These are phyloP conservation scores for Trichoderma reesei DNA, from an alignment of 495 filamentous ascomycete genomes.

Conservation along the genomic window DNA sequence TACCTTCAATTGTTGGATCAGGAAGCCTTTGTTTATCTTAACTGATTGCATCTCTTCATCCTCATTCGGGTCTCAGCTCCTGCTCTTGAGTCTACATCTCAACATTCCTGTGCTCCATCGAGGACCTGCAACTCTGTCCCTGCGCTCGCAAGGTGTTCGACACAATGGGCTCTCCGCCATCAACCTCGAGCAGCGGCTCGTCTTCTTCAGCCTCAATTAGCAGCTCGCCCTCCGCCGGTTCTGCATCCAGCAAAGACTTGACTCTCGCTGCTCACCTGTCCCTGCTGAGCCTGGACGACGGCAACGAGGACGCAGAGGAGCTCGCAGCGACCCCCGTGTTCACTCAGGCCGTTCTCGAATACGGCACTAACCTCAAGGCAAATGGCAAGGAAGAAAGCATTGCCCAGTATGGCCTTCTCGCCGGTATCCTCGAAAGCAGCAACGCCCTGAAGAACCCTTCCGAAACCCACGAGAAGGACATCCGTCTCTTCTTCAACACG, in stretches of 20 bases:
- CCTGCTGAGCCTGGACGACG: background rate
- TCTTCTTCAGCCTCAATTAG: background rate
- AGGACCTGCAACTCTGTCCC: too few species aligned
- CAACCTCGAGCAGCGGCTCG: background rate
- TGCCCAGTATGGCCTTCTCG: slow-evolving; percentile 34
- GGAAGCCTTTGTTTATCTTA: background rate
- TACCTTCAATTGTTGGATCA: too few species aligned
- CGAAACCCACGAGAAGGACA: slow-evolving; percentile 25
- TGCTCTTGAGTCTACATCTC: background rate
- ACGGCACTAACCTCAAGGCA: slow-evolving; percentile 10
- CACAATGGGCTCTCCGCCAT: background rate
- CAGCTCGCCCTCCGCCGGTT: background rate
- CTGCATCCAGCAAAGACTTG: background rate
- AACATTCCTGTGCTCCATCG: background rate
- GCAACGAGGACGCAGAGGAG: slow-evolving; percentile 20
- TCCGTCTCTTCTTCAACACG: slow-evolving; percentile 55
- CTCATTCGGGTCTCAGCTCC: too few species aligned
- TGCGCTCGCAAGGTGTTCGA: too few species aligned
- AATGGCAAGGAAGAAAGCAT: too few species aligned
- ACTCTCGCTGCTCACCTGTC: background rate
- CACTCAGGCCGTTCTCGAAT: slow-evolving; percentile 26
- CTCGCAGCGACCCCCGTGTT: slow-evolving; percentile 29
- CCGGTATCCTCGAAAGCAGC: slow-evolving; percentile 17
- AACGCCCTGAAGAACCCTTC: background rate
- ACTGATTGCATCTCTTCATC: background rate